Conservation (phyloP, 2,329 filamentous ascomycete genomes). For the Penicillium brasilianum region DNA sequence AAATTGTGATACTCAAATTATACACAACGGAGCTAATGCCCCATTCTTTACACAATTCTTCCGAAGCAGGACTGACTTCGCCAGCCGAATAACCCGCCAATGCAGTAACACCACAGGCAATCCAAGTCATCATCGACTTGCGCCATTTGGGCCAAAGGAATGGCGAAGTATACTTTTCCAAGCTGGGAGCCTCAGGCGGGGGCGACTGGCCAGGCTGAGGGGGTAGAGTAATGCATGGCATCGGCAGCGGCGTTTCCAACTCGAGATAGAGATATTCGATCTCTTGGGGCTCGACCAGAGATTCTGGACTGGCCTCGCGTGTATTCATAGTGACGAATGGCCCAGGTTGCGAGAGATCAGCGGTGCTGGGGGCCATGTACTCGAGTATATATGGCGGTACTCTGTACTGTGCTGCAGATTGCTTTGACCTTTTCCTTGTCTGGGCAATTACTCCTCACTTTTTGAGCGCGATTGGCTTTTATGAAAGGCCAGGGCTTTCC, state of each 20-base stretch:
- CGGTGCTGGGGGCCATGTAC: not conserved
- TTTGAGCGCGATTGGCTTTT: slow-evolving; percentile 6
- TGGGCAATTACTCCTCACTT: not conserved
- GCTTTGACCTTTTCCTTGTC: slow-evolving; percentile 7
- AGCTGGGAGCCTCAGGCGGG: slow-evolving; percentile 66
- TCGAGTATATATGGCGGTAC: not conserved
- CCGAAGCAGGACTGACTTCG: slow-evolving; percentile 73
- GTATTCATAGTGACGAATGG: slow-evolving; percentile 21
- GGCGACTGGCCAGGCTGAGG: slow-evolving; percentile 37
- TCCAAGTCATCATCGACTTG: slow-evolving; percentile 72
- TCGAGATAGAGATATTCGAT: slow-evolving; percentile 66
- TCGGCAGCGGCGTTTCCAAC: slow-evolving; percentile 64
- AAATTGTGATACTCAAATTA: slow-evolving; percentile 78
- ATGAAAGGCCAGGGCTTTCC: not conserved
- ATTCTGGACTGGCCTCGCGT: slow-evolving; percentile 20
- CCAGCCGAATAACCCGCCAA: slow-evolving; percentile 82
- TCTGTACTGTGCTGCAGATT: not conserved
- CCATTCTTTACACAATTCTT: slow-evolving; percentile 70
- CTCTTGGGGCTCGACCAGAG: slow-evolving; percentile 30
- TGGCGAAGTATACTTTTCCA: slow-evolving; percentile 71
- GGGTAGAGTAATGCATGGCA: slow-evolving; percentile 42
- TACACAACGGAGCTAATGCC: slow-evolving; percentile 67
- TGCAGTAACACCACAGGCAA: slow-evolving; percentile 77
- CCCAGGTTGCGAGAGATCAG: slow-evolving; percentile 7
- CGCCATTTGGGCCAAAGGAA: slow-evolving; percentile 72